These are phyloP conservation scores for Boletus vermiculosoides DNA, from an alignment of 768 basidiomycete genomes.

Conservation along the genomic window DNA sequence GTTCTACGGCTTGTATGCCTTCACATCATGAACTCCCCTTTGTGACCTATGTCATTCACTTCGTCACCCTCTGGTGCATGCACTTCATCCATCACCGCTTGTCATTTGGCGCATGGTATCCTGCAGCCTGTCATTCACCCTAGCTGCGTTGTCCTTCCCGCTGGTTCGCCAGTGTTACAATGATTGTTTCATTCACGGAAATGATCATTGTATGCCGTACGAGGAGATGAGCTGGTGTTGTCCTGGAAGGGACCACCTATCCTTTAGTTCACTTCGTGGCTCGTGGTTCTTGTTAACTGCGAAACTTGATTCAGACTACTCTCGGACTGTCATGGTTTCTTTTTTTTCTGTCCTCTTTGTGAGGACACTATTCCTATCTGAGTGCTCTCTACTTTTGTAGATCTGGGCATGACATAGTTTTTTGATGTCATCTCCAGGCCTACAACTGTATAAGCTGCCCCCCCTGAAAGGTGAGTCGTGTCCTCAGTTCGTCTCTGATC, in stretches of 20 bases:
- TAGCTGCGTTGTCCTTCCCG: background rate
- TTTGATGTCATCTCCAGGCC: background rate
- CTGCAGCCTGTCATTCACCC: background rate
- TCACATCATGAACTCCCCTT: background rate
- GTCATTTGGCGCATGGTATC: background rate
- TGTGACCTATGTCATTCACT: background rate
- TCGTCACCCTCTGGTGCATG: slow-evolving; percentile 15
- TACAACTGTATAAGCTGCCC: background rate
- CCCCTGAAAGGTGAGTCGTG: background rate
- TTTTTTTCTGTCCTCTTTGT: slow-evolving; percentile 7
- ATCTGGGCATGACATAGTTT: background rate
- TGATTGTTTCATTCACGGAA: slow-evolving; percentile 1
- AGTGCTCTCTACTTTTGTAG: background rate
- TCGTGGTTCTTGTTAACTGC: slow-evolving; percentile 9
- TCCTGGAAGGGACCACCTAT: background rate
- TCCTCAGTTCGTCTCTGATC: too few relatives aligned
- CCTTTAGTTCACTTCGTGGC: slow-evolving; percentile 34
- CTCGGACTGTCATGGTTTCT: slow-evolving; percentile 17
- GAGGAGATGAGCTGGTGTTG: slow-evolving; percentile 15
- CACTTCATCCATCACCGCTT: too few relatives aligned
- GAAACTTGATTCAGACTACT: slow-evolving; percentile 40
- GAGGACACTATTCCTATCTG: slow-evolving; percentile 4
- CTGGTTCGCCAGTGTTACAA: slow-evolving; percentile 12
- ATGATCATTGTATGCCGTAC: slow-evolving; percentile 5
- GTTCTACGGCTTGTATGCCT: background rate